phyloP scores from a whole-genome alignment of 2,329 filamentous ascomycete genomes.

The Akanthomyces dipterigenus region DNA sequence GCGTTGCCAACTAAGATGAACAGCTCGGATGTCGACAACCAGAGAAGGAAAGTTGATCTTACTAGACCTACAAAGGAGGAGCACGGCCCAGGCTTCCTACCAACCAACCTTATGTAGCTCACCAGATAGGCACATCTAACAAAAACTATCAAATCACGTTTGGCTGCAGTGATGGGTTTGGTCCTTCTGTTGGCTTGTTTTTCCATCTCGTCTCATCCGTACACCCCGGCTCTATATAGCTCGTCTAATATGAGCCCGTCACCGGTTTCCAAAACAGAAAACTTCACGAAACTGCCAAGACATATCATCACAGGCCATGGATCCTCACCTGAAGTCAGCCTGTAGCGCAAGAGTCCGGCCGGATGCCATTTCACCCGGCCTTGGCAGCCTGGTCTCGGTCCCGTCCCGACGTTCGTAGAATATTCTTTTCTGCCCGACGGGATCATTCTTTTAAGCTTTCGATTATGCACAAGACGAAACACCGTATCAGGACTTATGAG shows the following conservation, averaged over 20 bases:
- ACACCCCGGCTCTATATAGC: not conserved
- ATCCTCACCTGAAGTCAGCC: not conserved
- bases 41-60: not conserved
- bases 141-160: not conserved
- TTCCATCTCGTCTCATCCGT: not conserved
- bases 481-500: not conserved
- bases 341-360: not conserved
- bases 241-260: not conserved
- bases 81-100: not conserved
- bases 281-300: not conserved
- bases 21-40: not conserved
- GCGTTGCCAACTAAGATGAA: conserved; percentile 63
- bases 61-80: not conserved
- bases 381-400: not conserved
- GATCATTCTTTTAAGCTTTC: not conserved
- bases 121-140: not conserved
- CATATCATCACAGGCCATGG: not conserved
- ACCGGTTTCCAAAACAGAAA: not conserved
- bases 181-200: not conserved
- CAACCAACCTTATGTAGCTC: not conserved
- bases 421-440: not conserved
- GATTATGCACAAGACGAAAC: not conserved
- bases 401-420: not conserved
- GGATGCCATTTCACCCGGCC: not conserved
- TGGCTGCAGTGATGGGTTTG: not conserved